Percentiles rank a stretch among this genome's conserved stretches.
These are phyloP conservation scores for Medicago arabica DNA, from an alignment of 306 rosid genomes.

Conservation along the genomic window DNA sequence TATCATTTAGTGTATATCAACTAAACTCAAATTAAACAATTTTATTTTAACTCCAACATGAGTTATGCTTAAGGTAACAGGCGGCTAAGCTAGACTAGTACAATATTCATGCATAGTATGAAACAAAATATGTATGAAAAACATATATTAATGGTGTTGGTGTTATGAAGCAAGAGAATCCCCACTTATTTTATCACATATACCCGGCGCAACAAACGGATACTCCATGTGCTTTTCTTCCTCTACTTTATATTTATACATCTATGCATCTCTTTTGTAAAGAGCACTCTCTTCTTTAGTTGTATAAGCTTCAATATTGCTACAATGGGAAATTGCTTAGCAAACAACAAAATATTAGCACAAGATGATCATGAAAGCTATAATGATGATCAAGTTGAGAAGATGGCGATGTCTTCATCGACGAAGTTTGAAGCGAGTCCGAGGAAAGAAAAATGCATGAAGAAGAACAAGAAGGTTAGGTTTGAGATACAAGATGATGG, in stretches of 20 bases:
- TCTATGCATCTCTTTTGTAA: constrained; percentile 3
- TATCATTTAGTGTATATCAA: neutral
- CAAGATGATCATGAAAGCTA: constrained; percentile 47
- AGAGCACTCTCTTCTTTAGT: constrained; percentile 8
- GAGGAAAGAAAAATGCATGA: constrained; percentile 27
- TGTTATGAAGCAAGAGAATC: constrained; percentile 48
- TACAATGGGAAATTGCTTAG: constrained; percentile 83
- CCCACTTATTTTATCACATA: constrained; percentile 27
- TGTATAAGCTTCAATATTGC: neutral
- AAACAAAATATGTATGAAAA: constrained; percentile 29
- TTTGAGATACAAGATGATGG: constrained; percentile 38
- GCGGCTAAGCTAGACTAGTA: constrained; percentile 22
- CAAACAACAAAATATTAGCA: constrained; percentile 49
- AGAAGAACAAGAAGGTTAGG: constrained; percentile 50
- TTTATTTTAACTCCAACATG: neutral
- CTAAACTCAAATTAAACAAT: neutral
- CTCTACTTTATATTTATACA: constrained; percentile 13
- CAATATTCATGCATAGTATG: constrained; percentile 9
- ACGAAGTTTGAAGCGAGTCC: constrained; percentile 29
- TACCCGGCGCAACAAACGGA: constrained; percentile 74
- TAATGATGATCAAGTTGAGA: constrained; percentile 40
- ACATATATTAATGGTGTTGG: constrained; percentile 15
- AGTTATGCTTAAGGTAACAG: constrained; percentile 16
- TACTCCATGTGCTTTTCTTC: constrained; percentile 67
- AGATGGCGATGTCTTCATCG: neutral